Base-by-base conservation (phyloP, 208 protist species). In the Leishmania major region DNA sequence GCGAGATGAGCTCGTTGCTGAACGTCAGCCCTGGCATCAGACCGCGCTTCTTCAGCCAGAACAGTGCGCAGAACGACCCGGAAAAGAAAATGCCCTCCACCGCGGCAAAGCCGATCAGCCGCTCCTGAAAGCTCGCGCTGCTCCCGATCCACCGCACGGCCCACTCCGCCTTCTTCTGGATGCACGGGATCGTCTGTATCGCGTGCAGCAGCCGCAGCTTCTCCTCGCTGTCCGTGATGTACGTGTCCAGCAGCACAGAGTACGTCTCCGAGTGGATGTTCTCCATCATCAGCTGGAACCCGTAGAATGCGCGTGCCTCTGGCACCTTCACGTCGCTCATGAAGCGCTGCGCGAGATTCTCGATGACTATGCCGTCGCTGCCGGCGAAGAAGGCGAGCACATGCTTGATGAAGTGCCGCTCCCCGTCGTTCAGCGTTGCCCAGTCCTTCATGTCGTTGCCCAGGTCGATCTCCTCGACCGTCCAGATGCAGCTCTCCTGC, bases 21-120 rank as follows among this genome's bases (percentile, higher is more conserved):
- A 99, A 99, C 40, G 98, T 99, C 55, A 99, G 97, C 28, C 99
- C 99, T 1, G 99, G 99, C 99, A 99, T 99, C 81, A 99, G 85
- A 28, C 98, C 99, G 77, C 99, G 96, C 92, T 99, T 99, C 98
- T 99, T 99, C 66, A 99, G 86, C 99, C 99, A 99, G 91, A 99
- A 99, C 67, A 99, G 98, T 35, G 98, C 91, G 87, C 99, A 99
- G 93, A 99, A 99, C 43, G 93, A 98, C 60, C 99, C 99, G 64
- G 93, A 98, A 91, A 99, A 99, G 95, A 99, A 99, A 85, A 99
- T 99, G 87, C 99, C 99, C 88, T 99, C 99, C 25, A 99, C 99
- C 17, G 96, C 95, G 10, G 99, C 99, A 89, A 99, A 99, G 3
- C 98, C 99, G 8, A 99, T 91, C 55, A 99, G 91, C 49, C 99